Evolutionary conservation across 768 basidiomycete genomes (phyloP), one percentile per base, ranked within the genome.

Genomic region (Russula ochroleuca): DNA sequence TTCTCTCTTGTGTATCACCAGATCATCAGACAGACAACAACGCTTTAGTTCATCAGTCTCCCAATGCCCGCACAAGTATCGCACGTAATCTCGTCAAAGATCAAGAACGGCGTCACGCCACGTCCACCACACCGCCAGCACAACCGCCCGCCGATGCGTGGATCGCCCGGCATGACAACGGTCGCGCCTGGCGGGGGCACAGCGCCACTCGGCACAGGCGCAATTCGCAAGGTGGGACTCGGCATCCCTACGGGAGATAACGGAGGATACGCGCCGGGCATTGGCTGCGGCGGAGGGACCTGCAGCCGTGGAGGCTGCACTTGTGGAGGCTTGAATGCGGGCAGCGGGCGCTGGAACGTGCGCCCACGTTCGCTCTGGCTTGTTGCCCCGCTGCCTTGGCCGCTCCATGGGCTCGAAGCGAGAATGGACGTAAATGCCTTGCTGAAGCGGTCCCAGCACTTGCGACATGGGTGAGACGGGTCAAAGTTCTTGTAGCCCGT

Each of bases 401-500:
- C n/a, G 25, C 57, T 66, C 78, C 82, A 80, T 13, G 78, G 67
- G 57, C 81, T 79, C 69, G 84, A 85, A 0, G 79, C 76, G 17
- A 91, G 73, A 5, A 87, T 81, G 3, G 87, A 87, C 0, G 77
- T 70, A 72, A 85, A 92, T 0, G 80, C 77, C 67, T 81, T 84
- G 0, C 80, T 79, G 73, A 86, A 86, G 67, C 84, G 85, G 7
- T 79, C 75, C 91, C 90, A 93, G 75, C 92, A 93, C 61, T 81
- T 82, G 62, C 78, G 77, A 70, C 91, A 92, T 7, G 90, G 87
- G 61, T 83, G 76, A 1, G 78, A 71, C 0, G 88, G 87, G 72
- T 92, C 88, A 41, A 75, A 76, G 61, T 80, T 77, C 72, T 89
- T 90, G 75, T 85, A 92, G 2, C 91, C 90, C 0, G 81, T 83